Evolutionary conservation across 2,329 filamentous ascomycete genomes (phyloP), one percentile per base, ranked within the genome.

Genomic region (Talaromyces islandicus): DNA sequence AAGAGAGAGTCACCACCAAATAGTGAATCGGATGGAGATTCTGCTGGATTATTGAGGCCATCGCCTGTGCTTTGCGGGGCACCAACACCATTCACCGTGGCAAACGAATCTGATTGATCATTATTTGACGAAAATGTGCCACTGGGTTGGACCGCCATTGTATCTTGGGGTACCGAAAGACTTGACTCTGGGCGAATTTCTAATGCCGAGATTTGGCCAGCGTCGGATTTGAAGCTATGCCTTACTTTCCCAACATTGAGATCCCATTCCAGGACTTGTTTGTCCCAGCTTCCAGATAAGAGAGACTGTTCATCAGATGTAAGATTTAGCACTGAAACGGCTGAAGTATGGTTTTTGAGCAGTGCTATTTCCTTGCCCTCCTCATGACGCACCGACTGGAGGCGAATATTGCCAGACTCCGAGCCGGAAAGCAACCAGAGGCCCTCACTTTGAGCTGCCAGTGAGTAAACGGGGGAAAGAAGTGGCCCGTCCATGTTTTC

Each of bases 261-360:
- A 72, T 97, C 94, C 94, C 94, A 99, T 71, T 97, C 92, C 57
- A 92, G 84, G 0, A 97, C 88, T 19, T 85, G 89, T 77, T 96
- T 97, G 74, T 99, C 94, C 94, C 94, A 99, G 71, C 92, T 93
- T 3, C 94, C 94, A 35, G 92, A 97, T 9, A 99, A 75, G 4
- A 97, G 85, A 43, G 88, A 92, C 68, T 83, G 88, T 77, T 99
- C 94, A 66, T 97, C 92, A 5, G 89, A 85, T 0, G 90, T 86
- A 12, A 99, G 78, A 10, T 85, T 88, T 61, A 99, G 77, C 5
- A 95, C 91, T 21, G 92, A 96, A 19, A 99, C 94, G 0, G 94
- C 93, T 53, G 92, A 96, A 1, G 87, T 91, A 72, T 99, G 94
- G 65, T 89, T 86, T 63, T 88, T 87, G 24, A 99, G 79, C 35